Evolutionary conservation across 768 basidiomycete species (phyloP).

Genomic region (Lyophyllum semitale): DNA sequence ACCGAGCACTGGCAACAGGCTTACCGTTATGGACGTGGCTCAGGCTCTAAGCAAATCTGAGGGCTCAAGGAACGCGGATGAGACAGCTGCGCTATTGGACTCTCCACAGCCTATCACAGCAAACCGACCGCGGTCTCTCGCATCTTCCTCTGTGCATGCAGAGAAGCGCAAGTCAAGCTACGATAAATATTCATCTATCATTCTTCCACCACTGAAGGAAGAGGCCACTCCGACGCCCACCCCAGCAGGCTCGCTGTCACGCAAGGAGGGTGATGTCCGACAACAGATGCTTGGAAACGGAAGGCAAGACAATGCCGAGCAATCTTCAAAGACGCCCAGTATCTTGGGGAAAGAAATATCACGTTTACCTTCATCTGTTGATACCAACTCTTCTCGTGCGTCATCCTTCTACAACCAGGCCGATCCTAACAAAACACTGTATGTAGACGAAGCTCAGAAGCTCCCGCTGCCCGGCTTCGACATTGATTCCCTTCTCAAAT

Average conservation of each 20-base stretch:
- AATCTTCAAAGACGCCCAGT: not conserved
- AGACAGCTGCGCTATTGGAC: not conserved
- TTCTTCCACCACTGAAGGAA: slow-evolving; percentile 67
- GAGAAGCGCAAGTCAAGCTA: slow-evolving; percentile 70
- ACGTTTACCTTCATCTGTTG: not conserved
- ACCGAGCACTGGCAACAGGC: slow-evolving; percentile 68
- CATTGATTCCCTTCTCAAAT: slow-evolving; percentile 45
- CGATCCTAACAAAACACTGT: not conserved
- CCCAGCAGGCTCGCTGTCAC: slow-evolving; percentile 55
- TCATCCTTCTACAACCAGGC: not conserved
- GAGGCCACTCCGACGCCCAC: slow-evolving; percentile 61
- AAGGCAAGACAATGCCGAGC: not conserved
- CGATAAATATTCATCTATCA: slow-evolving; percentile 64
- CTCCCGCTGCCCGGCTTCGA: slow-evolving; percentile 52
- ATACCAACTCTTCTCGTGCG: not conserved
- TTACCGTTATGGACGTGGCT: slow-evolving; percentile 80
- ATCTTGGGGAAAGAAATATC: slow-evolving; percentile 3
- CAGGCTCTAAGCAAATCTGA: slow-evolving; percentile 49
- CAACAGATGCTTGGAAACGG: not conserved
- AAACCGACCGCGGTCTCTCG: slow-evolving; percentile 19
- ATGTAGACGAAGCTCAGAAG: slow-evolving; percentile 40
- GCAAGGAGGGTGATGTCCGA: slow-evolving; percentile 19
- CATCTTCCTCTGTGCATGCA: slow-evolving; percentile 27
- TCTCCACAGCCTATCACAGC: slow-evolving; percentile 11
- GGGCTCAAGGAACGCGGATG: not conserved